Evolutionary conservation across 768 basidiomycete genomes (phyloP).

Genomic region (Rhizopogon sp.): DNA sequence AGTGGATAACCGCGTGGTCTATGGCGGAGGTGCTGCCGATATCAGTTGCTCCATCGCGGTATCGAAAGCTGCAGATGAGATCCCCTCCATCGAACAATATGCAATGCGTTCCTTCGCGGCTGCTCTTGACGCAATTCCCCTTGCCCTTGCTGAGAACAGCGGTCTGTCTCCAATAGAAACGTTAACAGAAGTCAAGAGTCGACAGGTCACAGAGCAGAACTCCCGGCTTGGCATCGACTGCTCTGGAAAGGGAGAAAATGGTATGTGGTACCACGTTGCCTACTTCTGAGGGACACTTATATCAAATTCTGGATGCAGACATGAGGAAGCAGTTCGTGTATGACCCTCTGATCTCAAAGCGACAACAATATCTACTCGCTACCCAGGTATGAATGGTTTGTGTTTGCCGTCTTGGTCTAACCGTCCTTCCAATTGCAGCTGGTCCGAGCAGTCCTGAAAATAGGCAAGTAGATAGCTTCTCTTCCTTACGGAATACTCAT

Average conservation of each 20-base stretch:
- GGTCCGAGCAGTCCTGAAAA: slow-evolving; percentile 84
- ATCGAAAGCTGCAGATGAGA: slow-evolving; percentile 91
- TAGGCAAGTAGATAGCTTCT: slow-evolving; percentile 45
- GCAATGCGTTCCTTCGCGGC: slow-evolving; percentile 99
- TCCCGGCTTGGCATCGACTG: slow-evolving; percentile 93
- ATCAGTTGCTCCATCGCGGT: slow-evolving; percentile 95
- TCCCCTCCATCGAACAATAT: slow-evolving; percentile 97
- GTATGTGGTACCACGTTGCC: slow-evolving; percentile 35
- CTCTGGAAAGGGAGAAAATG: slow-evolving; percentile 78
- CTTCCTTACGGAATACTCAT: slow-evolving; percentile 1
- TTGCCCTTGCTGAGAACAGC: slow-evolving; percentile 97
- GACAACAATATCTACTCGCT: slow-evolving; percentile 96
- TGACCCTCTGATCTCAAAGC: slow-evolving; percentile 94
- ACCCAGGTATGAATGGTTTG: slow-evolving; percentile 62
- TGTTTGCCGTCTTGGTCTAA: not conserved
- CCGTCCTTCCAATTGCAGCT: slow-evolving; percentile 38
- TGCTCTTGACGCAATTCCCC: slow-evolving; percentile 90
- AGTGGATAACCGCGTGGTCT: slow-evolving; percentile 94
- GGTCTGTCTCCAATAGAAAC: slow-evolving; percentile 96
- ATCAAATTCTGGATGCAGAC: slow-evolving; percentile 43
- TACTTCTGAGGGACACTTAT: not conserved
- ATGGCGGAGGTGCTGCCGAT: slow-evolving; percentile 97
- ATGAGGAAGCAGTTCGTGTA: slow-evolving; percentile 98
- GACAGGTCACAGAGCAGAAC: slow-evolving; percentile 84
- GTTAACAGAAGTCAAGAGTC: slow-evolving; percentile 90